Percentiles rank a stretch among this genome's conserved stretches.
phyloP scores from a whole-genome alignment of 208 protist species.

The Leishmania gerbilli region DNA sequence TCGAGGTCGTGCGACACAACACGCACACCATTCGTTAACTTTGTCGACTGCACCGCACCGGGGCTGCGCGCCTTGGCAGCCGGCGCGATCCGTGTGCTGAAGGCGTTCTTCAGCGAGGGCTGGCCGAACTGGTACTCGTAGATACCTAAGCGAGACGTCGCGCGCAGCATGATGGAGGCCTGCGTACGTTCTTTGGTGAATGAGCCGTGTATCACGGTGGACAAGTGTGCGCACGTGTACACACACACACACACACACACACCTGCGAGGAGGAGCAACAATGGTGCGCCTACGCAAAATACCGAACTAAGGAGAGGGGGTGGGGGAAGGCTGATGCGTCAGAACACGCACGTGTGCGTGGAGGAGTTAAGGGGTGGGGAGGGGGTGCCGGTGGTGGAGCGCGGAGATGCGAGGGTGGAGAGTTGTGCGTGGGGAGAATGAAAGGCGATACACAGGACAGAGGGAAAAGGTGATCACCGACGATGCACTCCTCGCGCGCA shows the following conservation, averaged over 20 bases:
- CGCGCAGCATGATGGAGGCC: constrained; percentile 51
- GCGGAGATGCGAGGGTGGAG: not conserved
- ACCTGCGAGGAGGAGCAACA: not conserved
- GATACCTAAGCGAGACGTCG: constrained; percentile 48
- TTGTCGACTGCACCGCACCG: constrained; percentile 52
- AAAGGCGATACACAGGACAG: not conserved
- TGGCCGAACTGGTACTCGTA: constrained; percentile 85
- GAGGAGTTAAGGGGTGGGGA: not conserved
- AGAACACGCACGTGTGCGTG: not conserved
- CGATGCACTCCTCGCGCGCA: not conserved
- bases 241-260: not conserved
- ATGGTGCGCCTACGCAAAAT: not conserved
- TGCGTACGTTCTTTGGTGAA: not conserved
- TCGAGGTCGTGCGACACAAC: constrained; percentile 81
- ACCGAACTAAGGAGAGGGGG: not conserved
- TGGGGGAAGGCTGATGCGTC: not conserved
- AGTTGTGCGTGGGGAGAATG: not conserved
- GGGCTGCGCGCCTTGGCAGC: constrained; percentile 29
- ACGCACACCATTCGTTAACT: constrained; percentile 69
- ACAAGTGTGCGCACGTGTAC: not conserved
- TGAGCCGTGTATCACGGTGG: not conserved
- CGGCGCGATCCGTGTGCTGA: constrained; percentile 46
- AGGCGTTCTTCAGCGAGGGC: constrained; percentile 65
- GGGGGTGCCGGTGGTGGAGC: not conserved
- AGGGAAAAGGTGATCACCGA: not conserved